Percentiles rank a stretch among this genome's conserved stretches.
Evolutionary conservation across 1,284 basidiomycete genomes (phyloP).

Genomic region (Pseudozyma hubeiensis): DNA sequence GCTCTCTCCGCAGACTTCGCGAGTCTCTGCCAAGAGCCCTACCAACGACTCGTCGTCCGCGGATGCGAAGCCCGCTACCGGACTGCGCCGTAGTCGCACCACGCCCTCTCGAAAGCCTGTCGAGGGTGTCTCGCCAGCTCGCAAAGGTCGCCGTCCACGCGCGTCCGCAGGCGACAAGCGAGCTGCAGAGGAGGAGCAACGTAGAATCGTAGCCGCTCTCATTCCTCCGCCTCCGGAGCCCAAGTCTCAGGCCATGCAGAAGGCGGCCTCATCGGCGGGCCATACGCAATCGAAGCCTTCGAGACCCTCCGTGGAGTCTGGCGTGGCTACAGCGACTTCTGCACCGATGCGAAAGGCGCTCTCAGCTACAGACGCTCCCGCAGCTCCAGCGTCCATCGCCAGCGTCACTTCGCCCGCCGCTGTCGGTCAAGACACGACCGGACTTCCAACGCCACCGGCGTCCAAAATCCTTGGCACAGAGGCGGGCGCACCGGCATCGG

Average conservation of each 20-base stretch:
- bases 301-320: conserved; percentile 18
- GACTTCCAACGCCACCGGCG: conserved; percentile 45
- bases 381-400: conserved; percentile 14
- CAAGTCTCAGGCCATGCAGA: conserved; percentile 33
- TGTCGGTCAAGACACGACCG: conserved; percentile 14
- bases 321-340: conserved; percentile 18
- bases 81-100: conserved; percentile 43
- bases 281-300: conserved; percentile 24
- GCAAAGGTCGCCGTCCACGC: conserved; percentile 38
- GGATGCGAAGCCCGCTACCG: conserved; percentile 24
- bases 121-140: conserved; percentile 33
- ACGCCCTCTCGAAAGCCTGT: conserved; percentile 44
- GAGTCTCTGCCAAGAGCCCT: conserved; percentile 26
- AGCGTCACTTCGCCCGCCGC: conserved; percentile 21
- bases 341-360: conserved; percentile 41
- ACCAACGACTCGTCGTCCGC: conserved; percentile 5
- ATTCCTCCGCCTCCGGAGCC: conserved; percentile 46
- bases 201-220: conserved; percentile 41
- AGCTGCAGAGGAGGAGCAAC: conserved; percentile 38
- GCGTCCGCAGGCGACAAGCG: conserved; percentile 47
- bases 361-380: conserved; percentile 24
- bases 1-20: conserved; percentile 19
- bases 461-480: conserved; percentile 44
- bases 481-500: neutral
- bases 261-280: conserved; percentile 30